A percentile compares a stretch with the other conserved stretches of the same genome.
Conservation (phyloP, 495 filamentous ascomycete genomes). For the Xylaria intraflava region DNA sequence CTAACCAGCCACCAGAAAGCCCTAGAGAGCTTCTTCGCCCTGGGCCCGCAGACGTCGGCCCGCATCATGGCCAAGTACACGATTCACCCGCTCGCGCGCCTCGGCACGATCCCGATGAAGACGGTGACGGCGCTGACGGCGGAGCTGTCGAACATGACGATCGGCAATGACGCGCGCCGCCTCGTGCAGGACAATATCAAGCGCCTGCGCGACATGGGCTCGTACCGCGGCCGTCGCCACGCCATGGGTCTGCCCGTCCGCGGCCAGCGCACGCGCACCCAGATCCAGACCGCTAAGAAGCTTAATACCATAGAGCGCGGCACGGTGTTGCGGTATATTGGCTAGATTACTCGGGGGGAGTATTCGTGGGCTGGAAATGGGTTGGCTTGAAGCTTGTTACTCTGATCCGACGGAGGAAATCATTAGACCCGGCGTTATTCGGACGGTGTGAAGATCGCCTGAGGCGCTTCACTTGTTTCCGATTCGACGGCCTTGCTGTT, state of each 20-base stretch:
- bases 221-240: constrained; percentile 84
- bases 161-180: constrained; percentile 81
- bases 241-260: constrained; percentile 81
- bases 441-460: not conserved
- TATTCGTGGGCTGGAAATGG: too few relatives aligned
- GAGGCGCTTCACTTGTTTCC: not conserved
- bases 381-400: too few relatives aligned
- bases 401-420: too few relatives aligned
- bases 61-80: constrained; percentile 78
- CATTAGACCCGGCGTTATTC: constrained; percentile 5
- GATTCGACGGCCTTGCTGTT: not conserved
- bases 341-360: too few relatives aligned
- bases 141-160: constrained; percentile 83
- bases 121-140: constrained; percentile 72
- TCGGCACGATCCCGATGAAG: constrained; percentile 63
- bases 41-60: constrained; percentile 63
- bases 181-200: constrained; percentile 76
- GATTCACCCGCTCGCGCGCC: constrained; percentile 73
- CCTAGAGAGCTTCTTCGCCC: constrained; percentile 82
- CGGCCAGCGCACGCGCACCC: constrained; percentile 79
- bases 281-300: constrained; percentile 70
- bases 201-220: constrained; percentile 82
- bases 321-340: too few relatives aligned
- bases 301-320: constrained; percentile 68
- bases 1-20: constrained; percentile 54